Conservation (phyloP, 192 early-diverging fungal species). For the Dissophora globulifera region DNA sequence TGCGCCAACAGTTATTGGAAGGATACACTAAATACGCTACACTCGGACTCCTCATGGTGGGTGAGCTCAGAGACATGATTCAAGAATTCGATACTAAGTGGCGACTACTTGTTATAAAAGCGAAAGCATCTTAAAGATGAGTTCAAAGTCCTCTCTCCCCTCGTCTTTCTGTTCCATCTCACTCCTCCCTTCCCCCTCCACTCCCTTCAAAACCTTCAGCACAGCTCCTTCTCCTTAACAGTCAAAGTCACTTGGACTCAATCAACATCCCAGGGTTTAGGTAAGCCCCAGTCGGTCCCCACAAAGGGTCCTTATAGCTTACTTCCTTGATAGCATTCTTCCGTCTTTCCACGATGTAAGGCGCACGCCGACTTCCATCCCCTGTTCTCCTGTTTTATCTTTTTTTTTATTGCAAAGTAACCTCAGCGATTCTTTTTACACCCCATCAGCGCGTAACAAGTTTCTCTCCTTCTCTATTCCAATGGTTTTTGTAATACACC, state of each 20-base stretch:
- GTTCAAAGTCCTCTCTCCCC: too few species aligned
- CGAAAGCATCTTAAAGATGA: too few species aligned
- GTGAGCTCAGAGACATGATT: too few species aligned
- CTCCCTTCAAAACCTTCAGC: constrained; percentile 10
- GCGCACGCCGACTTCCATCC: constrained; percentile 14
- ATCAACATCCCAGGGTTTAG: constrained; percentile 15
- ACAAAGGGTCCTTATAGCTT: constrained; percentile 1
- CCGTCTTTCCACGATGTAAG: constrained; percentile 4
- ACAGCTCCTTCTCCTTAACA: constrained; percentile 11
- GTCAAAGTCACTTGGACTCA: constrained; percentile 14
- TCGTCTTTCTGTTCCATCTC: too few species aligned
- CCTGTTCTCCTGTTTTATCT: constrained; percentile 8
- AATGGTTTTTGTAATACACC: constrained; percentile 13
- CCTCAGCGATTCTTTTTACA: not conserved
- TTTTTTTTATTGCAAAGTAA: constrained; percentile 11
- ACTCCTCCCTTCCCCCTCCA: too few species aligned
- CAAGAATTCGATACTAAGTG: too few species aligned
- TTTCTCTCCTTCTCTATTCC: constrained; percentile 13
- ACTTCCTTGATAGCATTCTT: constrained; percentile 1
- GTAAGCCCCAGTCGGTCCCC: constrained; percentile 18
- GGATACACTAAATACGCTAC: too few species aligned
- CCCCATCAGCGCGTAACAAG: constrained; percentile 6
- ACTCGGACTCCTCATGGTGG: too few species aligned
- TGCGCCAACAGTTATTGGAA: too few species aligned
- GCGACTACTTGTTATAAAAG: too few species aligned